Base-by-base conservation (phyloP, 345 rosid genomes). In the Citrus unshiu region DNA sequence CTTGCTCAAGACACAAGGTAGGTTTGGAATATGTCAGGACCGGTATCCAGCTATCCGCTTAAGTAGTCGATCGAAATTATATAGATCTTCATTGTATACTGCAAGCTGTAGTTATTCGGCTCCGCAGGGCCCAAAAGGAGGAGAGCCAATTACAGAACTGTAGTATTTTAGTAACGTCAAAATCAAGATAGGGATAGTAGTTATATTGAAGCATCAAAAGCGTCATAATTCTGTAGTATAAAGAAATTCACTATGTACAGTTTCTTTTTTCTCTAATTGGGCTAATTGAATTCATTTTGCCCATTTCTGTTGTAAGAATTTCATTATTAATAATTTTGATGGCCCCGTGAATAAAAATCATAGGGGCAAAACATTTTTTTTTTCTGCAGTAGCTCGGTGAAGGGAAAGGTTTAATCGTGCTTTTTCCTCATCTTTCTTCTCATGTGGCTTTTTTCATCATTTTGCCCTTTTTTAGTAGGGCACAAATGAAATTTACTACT, bases 221-320 rank as follows among this genome's bases (percentile, higher is more conserved):
- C 40, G 54, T 61, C 34, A 63, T 75, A 69, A 35, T 66, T 61
- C 39, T 73, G 35, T 64, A 51, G 77, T 40, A 56, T 79, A 70
- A 78, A 60, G 72, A 74, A 74, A 72, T 61, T 16, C 30, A 32
- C 40, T 3, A 58, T 79, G 83, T 83, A 83, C 63, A 81, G 83
- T 58, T 12, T n/a, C 1, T 32, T 4, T n/a, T 58, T 56, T 12
- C 8, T 12, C 35, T 65, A n/a, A 37, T 24, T 24, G 66, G 54
- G 66, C 66, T 25, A 22, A 35, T 61, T 27, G 39, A 62, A 49
- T 43, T 40, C 12, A 59, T 35, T 37, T 49, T 68, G 56, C 73
- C 78, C 81, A 29, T 59, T 30, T 57, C 32, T 78, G 77, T 27
- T 83, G 84, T 79, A 84, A 80, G 76, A 81, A 80, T 74, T 30